Conservation (phyloP, 495 filamentous ascomycete species). For the Podospora appendiculata region DNA sequence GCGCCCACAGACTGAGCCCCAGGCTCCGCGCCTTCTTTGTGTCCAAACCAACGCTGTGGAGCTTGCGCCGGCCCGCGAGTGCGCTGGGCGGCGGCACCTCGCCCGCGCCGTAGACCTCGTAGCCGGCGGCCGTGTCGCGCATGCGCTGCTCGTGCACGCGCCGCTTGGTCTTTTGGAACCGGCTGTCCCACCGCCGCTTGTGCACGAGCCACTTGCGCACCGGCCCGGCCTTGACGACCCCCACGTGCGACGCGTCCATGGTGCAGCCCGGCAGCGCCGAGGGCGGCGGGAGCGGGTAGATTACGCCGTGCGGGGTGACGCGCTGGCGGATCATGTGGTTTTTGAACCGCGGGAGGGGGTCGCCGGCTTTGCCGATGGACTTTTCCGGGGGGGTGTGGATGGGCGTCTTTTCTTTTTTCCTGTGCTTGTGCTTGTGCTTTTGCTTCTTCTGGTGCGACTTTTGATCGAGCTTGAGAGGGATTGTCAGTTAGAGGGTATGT, state of each 20-base stretch:
- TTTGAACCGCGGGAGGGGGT: conserved; percentile 68
- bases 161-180: conserved; percentile 57
- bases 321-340: conserved; percentile 86
- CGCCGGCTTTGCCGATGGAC: conserved; percentile 68
- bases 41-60: conserved; percentile 30
- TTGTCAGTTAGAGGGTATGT: background rate
- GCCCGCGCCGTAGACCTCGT: conserved; percentile 56
- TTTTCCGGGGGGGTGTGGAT: background rate
- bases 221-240: conserved; percentile 69
- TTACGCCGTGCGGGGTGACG: conserved; percentile 66
- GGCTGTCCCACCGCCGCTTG: conserved; percentile 61
- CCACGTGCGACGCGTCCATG: conserved; percentile 56
- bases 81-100: conserved; percentile 80
- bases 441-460: background rate
- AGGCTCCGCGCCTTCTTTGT: conserved; percentile 54
- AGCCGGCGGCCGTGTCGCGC: conserved; percentile 62
- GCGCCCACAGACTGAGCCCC: conserved; percentile 74
- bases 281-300: conserved; percentile 56
- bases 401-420: background rate
- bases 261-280: conserved; percentile 54
- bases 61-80: conserved; percentile 58
- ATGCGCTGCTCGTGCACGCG: conserved; percentile 62
- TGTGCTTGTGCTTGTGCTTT: background rate
- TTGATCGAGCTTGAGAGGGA: no score
- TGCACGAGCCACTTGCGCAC: conserved; percentile 75